Base-by-base conservation (phyloP, 1,284 basidiomycete species). In the Pseudozyma thailandica region DNA sequence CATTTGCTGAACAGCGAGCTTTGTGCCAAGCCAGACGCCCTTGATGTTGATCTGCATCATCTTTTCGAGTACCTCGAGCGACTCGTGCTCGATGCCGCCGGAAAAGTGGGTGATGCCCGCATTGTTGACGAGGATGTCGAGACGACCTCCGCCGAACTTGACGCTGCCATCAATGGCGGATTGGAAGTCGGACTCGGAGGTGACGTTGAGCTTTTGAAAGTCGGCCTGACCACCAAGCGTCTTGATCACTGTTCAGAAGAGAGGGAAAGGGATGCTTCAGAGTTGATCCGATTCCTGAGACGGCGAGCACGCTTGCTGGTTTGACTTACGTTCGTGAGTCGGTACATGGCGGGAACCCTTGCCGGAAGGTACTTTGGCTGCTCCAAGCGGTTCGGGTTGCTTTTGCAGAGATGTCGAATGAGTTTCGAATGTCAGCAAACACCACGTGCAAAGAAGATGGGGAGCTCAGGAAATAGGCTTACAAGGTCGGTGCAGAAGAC, bases 31-130 rank as follows among this genome's bases (percentile, higher is more conserved):
- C 50, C 56, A 74, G 23, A 65, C 50, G 28, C 71, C 71, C 25
- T 68, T 62, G 52, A 70, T 48, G 50, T 74, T 74, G 56, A 74
- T 63, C 44, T 59, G 57, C 50, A 74, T 54, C 37, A 63, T 50
- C 28, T 52, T 50, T n/a, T 74, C 71, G 39, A 71, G 62, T 6
- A 49, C 23, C 2, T 69, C 47, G 50, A 74, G 18, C 2, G 61
- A 49, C 18, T 74, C 71, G 39, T 71, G 44, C 39, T 60, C 50
- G 47, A 74, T 70, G 10, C 61, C 61, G n/a, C 66, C 71, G 33
- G 38, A 58, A 25, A 57, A 61, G 16, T 51, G 35, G 13, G 58
- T 59, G 45, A 53, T 51, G 23, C 66, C 60, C 18, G 56, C 66
- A 51, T 70, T 70, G 42, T 70, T 70, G 56, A 70, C 60, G 12